phyloP scores from a whole-genome alignment of 805 yeast genomes.

The Kurtzmaniella cleridarum region DNA sequence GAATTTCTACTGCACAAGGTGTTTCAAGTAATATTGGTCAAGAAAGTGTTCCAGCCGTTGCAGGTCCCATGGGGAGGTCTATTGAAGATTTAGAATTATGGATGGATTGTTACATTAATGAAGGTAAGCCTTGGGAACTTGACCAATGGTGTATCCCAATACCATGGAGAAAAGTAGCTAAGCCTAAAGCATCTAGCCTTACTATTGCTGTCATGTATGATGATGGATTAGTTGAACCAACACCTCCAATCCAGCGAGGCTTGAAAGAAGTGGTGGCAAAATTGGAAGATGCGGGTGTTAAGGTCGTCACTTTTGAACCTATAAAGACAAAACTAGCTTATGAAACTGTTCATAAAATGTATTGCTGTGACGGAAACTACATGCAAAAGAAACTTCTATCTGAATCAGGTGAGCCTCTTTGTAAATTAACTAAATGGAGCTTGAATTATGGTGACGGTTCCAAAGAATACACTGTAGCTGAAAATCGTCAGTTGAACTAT shows the following conservation, averaged over 20 bases:
- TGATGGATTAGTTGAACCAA: constrained; percentile 61
- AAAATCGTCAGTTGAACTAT: constrained; percentile 49
- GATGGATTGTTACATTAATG: constrained; percentile 57
- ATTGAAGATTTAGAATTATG: constrained; percentile 64
- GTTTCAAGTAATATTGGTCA: constrained; percentile 57
- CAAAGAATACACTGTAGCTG: constrained; percentile 38
- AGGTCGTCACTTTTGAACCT: constrained; percentile 51
- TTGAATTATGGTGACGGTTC: constrained; percentile 57
- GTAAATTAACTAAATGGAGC: constrained; percentile 58
- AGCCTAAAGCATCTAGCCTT: constrained; percentile 36
- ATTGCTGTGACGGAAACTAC: constrained; percentile 63
- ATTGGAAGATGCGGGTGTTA: constrained; percentile 54
- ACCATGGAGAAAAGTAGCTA: constrained; percentile 46
- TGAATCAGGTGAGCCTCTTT: constrained; percentile 65
- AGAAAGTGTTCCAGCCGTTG: constrained; percentile 59
- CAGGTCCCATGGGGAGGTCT: constrained; percentile 63
- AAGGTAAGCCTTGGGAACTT: constrained; percentile 58
- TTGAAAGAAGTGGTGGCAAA: constrained; percentile 49
- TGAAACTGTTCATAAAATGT: constrained; percentile 53
- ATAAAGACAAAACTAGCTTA: constrained; percentile 54
- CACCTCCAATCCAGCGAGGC: constrained; percentile 59
- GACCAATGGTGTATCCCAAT: constrained; percentile 45
- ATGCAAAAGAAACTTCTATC: constrained; percentile 47
- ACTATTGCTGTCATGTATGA: constrained; percentile 61
- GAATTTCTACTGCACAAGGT: constrained; percentile 36